Percentiles rank a stretch among this genome's conserved stretches.
Conservation (phyloP, 1,284 basidiomycete genomes). For the Rhodotorula sp. region DNA sequence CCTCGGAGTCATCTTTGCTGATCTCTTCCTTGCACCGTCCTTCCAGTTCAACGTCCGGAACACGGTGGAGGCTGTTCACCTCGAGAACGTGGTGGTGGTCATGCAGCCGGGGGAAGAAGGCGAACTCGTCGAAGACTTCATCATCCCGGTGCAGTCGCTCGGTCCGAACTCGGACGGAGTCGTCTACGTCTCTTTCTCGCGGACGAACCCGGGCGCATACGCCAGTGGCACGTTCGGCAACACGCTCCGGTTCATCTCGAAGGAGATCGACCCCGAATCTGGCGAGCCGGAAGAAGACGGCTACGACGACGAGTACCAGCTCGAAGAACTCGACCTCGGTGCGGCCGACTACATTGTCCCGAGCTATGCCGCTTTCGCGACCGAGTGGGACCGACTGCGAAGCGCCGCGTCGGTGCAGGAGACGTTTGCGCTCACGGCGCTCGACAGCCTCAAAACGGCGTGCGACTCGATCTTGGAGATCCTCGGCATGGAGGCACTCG, state of each 20-base stretch:
- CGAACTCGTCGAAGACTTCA: conserved; percentile 83
- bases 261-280: conserved; percentile 95
- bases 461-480: conserved; percentile 91
- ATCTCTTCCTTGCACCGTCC: conserved; percentile 3
- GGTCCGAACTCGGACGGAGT: conserved; percentile 70
- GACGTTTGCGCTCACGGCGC: conserved; percentile 88
- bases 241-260: conserved; percentile 93
- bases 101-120: conserved; percentile 75
- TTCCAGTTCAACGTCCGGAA: conserved; percentile 92
- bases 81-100: conserved; percentile 93
- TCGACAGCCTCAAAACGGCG: conserved; percentile 90
- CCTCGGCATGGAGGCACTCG: conserved; percentile 93
- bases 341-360: conserved; percentile 91
- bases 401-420: conserved; percentile 75
- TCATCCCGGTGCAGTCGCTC: conserved; percentile 76
- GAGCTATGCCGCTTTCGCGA: conserved; percentile 82
- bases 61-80: conserved; percentile 86
- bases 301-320: conserved; percentile 97
- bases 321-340: conserved; percentile 91
- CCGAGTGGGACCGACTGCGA: conserved; percentile 91
- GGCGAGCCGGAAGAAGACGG: conserved; percentile 97
- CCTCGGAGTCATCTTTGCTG: not conserved
- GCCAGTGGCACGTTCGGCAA: conserved; percentile 82
- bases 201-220: conserved; percentile 72
- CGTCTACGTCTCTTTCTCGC: conserved; percentile 92